Conservation (phyloP, 2,329 filamentous ascomycete genomes). For the Fusarium sp. region DNA sequence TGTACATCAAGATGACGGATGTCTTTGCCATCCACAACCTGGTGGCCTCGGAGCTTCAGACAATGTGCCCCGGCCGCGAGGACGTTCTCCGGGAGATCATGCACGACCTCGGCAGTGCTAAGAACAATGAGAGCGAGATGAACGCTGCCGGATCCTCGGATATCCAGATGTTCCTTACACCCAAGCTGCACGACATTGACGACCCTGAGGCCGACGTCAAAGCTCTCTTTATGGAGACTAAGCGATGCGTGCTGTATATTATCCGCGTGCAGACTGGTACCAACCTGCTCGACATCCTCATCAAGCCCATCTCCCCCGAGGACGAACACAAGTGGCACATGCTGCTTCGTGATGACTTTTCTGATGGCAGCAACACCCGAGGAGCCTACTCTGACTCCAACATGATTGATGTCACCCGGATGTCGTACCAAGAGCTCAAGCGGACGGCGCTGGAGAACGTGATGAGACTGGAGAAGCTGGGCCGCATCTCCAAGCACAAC, state of each 20-base stretch:
- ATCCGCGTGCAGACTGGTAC: constrained; percentile 93
- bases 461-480: constrained; percentile 85
- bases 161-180: constrained; percentile 89
- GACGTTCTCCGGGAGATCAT: constrained; percentile 92
- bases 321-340: constrained; percentile 90
- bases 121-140: constrained; percentile 96
- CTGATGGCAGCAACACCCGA: constrained; percentile 71
- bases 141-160: constrained; percentile 86
- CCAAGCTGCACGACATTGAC: constrained; percentile 88
- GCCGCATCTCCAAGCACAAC: constrained; percentile 89
- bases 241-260: constrained; percentile 96
- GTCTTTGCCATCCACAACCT: constrained; percentile 96
- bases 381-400: constrained; percentile 92
- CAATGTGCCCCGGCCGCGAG: constrained; percentile 82
- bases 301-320: constrained; percentile 86
- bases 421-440: constrained; percentile 94
- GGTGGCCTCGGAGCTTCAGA: constrained; percentile 80
- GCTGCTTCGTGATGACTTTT: constrained; percentile 84
- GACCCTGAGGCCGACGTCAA: constrained; percentile 95
- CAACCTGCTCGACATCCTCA: constrained; percentile 94
- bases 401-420: constrained; percentile 87
- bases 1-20: constrained; percentile 99
- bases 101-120: constrained; percentile 92
- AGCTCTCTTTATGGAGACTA: constrained; percentile 96
- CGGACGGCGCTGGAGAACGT: constrained; percentile 94